Base-by-base conservation (phyloP, 2,329 filamentous ascomycete genomes). In the Thielaviopsis populi region DNA sequence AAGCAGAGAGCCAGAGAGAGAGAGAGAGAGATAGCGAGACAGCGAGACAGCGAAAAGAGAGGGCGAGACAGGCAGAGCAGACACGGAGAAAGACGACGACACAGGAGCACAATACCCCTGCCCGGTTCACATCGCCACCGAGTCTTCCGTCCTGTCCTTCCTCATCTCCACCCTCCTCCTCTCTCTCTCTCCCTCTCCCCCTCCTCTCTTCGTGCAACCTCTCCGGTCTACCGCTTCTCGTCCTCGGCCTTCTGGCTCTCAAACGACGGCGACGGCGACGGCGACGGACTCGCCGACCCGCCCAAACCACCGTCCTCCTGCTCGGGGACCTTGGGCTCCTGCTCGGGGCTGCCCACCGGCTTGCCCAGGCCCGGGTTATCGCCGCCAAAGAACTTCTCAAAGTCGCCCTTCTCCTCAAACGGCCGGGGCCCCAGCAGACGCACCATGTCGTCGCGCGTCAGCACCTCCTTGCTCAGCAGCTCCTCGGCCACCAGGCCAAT, bases 401-500 rank as follows among this genome's bases (percentile, higher is more conserved):
- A 97, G 71, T 97, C 91, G 70, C 88, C 86, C 63, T 75, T 75
- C 70, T 97, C 92, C 48, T 87, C 86, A 70, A 88, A 97, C 15
- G 90, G 89, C 68, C 94, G 78, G 58, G 86, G 86, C 24, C 94
- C 94, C 30, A 99, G 79, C 64, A 99, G 78, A 33, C 94, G 81
- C 61, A 97, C 84, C 82, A 97, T 87, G 74, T 99, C 94, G 70
- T 99, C 94, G 65, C 94, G 82, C 41, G 86, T 85, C 24, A 99
- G 81, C 70, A 96, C 86, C 77, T 99, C 94, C 81, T 96, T 96
- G 70, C 79, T 83, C 68, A 99, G 79, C 65, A 99, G 78, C 76
- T 99, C 94, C 78, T 99, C 91, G 0, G 94, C 94, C 4, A 99
- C 84, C 46, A 96, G 77, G 2, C 89, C 90, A 42, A 99, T 81